Evolutionary conservation across 192 early-diverging fungal species (phyloP).

Genomic region (Coemansia sp.): DNA sequence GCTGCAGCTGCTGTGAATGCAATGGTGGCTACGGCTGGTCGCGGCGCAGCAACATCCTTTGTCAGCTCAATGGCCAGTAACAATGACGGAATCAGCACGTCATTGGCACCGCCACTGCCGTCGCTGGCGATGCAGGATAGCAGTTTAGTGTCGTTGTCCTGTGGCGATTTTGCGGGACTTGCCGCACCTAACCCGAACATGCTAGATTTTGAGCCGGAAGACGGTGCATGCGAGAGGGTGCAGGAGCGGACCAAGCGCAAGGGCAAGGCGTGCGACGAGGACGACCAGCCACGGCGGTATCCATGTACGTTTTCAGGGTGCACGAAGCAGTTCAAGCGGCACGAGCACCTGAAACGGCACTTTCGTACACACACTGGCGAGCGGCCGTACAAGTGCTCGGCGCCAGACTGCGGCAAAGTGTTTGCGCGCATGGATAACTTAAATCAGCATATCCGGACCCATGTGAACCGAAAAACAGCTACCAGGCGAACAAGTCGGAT

Average conservation of each 20-base stretch:
- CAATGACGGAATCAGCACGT: neutral
- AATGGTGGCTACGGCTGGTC: conserved; percentile 4
- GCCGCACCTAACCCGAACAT: neutral
- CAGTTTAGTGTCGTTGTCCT: neutral
- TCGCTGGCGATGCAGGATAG: neutral
- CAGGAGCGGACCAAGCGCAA: neutral
- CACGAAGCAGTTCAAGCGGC: conserved; percentile 66
- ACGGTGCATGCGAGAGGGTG: neutral
- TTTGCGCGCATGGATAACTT: conserved; percentile 78
- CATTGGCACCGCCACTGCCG: neutral
- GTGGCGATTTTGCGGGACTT: neutral
- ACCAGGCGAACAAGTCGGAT: conserved; percentile 7
- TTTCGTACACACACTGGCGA: conserved; percentile 76
- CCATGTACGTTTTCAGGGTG: conserved; percentile 55
- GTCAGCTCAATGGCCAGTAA: neutral
- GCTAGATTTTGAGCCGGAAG: neutral
- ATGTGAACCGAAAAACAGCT: conserved; percentile 49
- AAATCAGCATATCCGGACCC: conserved; percentile 63
- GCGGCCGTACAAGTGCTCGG: conserved; percentile 66
- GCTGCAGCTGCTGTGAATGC: conserved; percentile 49
- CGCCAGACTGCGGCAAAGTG: conserved; percentile 65
- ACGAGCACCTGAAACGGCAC: conserved; percentile 76
- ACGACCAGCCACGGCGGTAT: conserved; percentile 32
- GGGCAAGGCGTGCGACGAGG: conserved; percentile 8
- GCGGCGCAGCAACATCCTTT: neutral